A percentile compares a stretch with the other conserved stretches of the same genome.
phyloP scores from a whole-genome alignment of 2,329 filamentous ascomycete genomes.

The Pseudopyrenochaeta lycopersici region DNA sequence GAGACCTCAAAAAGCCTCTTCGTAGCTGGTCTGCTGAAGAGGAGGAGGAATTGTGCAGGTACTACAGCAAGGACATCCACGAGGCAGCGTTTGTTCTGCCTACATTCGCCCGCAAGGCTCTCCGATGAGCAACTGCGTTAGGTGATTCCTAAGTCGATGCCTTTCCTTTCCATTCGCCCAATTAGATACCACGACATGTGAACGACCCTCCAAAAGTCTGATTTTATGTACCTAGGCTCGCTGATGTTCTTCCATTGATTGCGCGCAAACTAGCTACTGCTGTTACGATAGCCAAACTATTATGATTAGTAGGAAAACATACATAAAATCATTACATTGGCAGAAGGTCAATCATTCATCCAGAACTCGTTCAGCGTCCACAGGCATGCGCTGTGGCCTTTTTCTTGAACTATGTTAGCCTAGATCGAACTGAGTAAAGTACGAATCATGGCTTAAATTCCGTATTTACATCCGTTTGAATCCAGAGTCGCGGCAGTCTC shows the following conservation, averaged over 20 bases:
- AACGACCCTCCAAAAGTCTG: conserved; percentile 34
- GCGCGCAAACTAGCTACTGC: neutral
- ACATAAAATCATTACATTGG: neutral
- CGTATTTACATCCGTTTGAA: conserved; percentile 6
- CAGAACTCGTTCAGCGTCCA: neutral
- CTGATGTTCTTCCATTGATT: neutral
- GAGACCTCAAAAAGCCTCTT: conserved; percentile 85
- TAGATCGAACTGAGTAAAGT: conserved; percentile 7
- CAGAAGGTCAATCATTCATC: neutral
- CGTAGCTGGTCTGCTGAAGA: conserved; percentile 84
- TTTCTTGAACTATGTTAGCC: neutral
- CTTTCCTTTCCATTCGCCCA: conserved; percentile 26
- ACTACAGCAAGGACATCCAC: conserved; percentile 98
- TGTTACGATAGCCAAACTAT: neutral
- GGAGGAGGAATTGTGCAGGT: conserved; percentile 90
- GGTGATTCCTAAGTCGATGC: conserved; percentile 1
- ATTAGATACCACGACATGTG: conserved; percentile 45
- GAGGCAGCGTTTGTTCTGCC: conserved; percentile 92
- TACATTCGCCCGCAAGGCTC: conserved; percentile 85
- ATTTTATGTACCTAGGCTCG: conserved; percentile 10
- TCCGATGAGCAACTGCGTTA: conserved; percentile 50
- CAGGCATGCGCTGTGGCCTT: neutral
- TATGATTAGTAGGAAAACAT: neutral
- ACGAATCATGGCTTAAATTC: conserved; percentile 19
- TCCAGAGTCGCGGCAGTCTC: conserved; percentile 16